Evolutionary conservation across 768 basidiomycete genomes (phyloP), one percentile per base, ranked within the genome.

Genomic region (Rhodocollybia butyracea): DNA sequence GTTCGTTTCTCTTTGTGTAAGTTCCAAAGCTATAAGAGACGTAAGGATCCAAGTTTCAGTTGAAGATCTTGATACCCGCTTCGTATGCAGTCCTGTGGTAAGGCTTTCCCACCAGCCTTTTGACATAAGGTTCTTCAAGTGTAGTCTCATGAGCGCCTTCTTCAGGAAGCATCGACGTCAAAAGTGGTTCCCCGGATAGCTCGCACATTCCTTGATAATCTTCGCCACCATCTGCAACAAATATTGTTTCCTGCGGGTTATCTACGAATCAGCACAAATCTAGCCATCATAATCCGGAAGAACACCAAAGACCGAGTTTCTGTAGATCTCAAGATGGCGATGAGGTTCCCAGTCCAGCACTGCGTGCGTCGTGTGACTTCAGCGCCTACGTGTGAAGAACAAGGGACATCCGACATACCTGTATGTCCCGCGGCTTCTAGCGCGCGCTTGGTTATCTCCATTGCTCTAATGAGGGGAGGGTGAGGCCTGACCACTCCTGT

Each of bases 301-400:
- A 57, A 32, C 15, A 13, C 17, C 6, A 59, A 69, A 15, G 50
- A 75, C 76, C 13, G 73, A 71, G 57, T 73, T 75, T 56, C 71
- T 59, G 51, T 64, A 65, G 2, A 88, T 71, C 52, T 80, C 78
- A 7, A 57, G 55, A 59, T 87, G 84, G 30, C 83, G 76, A 41
- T 76, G 64, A 0, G 83, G 81, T 32, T 75, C 66, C 88, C 88
- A 92, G 46, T 88, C 81, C 46, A 91, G 75, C 17, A 91, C 90
- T 88, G 27, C 15, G 15, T n/a, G 21, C 13, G 6, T 21, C 24
- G 21, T 29, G n/a, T 5, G 15, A 29, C 11, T 11, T 19, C 13
- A 2, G 11, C 7, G 19, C 5, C 21, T n/a, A 1, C 24, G 19
- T 12, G 7, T 19, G 5, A 11, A 53, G n/a, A 43, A n/a, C 17